phyloP scores from a whole-genome alignment of 306 rosid species.

The Rosa multiflora region DNA sequence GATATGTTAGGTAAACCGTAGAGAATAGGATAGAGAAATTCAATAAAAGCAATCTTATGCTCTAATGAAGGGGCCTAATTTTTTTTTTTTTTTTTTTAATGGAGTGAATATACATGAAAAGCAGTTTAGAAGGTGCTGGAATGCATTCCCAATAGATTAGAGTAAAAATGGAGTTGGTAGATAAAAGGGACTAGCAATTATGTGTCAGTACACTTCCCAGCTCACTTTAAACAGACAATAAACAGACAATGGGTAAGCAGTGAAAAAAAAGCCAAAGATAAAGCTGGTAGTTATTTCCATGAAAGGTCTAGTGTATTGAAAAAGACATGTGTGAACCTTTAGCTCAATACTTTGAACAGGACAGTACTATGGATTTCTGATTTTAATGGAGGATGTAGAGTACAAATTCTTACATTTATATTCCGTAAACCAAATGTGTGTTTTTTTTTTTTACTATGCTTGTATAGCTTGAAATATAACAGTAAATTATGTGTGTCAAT shows the following conservation, averaged over 20 bases:
- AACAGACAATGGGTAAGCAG: conserved; percentile 17
- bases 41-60: background rate
- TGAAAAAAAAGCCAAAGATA: background rate
- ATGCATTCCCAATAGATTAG: background rate
- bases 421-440: background rate
- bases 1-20: conserved; percentile 5
- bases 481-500: background rate
- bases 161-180: background rate
- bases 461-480: background rate
- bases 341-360: background rate
- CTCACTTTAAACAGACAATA: conserved; percentile 19
- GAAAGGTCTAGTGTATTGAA: background rate
- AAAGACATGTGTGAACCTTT: conserved; percentile 5
- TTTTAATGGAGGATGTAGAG: background rate
- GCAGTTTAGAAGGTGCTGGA: conserved; percentile 1
- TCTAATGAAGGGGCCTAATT: background rate
- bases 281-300: conserved; percentile 1
- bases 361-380: background rate
- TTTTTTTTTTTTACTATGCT: background rate
- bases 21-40: background rate
- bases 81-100: background rate
- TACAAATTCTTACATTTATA: background rate
- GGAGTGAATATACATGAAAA: background rate
- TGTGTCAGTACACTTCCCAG: conserved; percentile 10
- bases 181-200: background rate